A percentile compares a stretch with the other conserved stretches of the same genome.
Conservation (phyloP, 352 stramenopile species). For the Phytophthora sp. region DNA sequence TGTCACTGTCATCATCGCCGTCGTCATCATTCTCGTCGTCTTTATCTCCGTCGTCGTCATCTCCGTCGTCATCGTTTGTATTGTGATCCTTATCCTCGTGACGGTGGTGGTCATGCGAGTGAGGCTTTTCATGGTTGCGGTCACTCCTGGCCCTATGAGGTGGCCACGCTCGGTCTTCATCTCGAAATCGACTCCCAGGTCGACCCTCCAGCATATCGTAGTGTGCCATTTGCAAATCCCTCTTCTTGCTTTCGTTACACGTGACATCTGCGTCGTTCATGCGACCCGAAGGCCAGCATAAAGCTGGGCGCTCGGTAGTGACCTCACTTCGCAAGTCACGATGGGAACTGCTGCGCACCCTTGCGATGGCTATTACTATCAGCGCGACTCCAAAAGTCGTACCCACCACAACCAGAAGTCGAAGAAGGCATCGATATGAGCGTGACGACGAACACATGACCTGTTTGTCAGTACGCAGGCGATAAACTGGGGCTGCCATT, state of each 20-base stretch:
- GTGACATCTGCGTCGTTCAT: no score
- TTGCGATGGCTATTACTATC: slow-evolving; percentile 1
- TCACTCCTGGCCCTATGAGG: not conserved
- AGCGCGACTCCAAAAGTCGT: slow-evolving; percentile 1
- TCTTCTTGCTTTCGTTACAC: no score
- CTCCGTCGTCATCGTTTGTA: slow-evolving; percentile 8
- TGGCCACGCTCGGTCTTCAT: not conserved
- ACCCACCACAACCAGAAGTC: slow-evolving; percentile 10
- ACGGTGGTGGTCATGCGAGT: not conserved
- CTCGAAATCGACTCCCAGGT: not conserved
- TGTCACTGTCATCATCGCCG: slow-evolving; percentile 3
- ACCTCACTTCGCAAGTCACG: no score
- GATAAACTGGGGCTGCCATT: not conserved
- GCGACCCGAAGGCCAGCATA: no score
- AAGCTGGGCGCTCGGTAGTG: no score
- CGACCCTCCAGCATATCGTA: not conserved
- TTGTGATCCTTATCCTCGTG: not conserved
- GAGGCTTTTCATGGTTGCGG: not conserved
- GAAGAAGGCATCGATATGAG: slow-evolving; percentile 13
- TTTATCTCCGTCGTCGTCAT: not conserved
- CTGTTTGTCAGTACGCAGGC: not conserved
- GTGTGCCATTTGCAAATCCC: not conserved
- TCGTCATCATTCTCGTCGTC: slow-evolving; percentile 1
- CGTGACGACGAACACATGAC: slow-evolving; percentile 10
- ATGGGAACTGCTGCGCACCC: not conserved